Conservation (phyloP, 2,329 filamentous ascomycete genomes). For the Hymenoscyphus salicellus region DNA sequence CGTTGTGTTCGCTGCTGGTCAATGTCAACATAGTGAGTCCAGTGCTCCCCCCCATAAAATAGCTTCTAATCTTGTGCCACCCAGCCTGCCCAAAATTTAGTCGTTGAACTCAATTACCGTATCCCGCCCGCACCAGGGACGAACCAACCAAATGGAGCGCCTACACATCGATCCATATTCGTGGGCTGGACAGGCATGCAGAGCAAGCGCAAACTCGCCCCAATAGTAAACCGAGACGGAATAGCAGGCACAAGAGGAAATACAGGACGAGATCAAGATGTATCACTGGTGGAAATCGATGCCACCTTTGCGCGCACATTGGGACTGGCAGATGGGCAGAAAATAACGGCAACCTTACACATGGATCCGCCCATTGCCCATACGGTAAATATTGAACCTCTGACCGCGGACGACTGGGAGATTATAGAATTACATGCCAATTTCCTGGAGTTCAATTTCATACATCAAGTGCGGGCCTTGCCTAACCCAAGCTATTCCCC, state of each 20-base stretch:
- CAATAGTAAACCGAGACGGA: conserved; percentile 72
- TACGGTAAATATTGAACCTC: conserved; percentile 92
- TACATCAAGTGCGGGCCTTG: conserved; percentile 87
- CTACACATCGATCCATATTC: conserved; percentile 68
- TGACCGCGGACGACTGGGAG: conserved; percentile 96
- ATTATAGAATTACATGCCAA: conserved; percentile 97
- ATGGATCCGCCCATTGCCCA: conserved; percentile 87
- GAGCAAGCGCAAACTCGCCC: conserved; percentile 76
- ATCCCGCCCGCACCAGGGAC: conserved; percentile 50
- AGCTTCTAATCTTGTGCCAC: conserved; percentile 2
- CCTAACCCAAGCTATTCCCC: conserved; percentile 72
- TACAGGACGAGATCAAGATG: conserved; percentile 68
- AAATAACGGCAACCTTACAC: conserved; percentile 70
- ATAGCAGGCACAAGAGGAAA: conserved; percentile 57
- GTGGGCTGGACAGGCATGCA: conserved; percentile 98
- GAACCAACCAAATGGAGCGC: conserved; percentile 45
- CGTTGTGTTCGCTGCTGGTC: conserved; percentile 78
- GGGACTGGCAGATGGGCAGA: conserved; percentile 77
- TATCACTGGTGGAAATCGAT: conserved; percentile 79
- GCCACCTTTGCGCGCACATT: conserved; percentile 75
- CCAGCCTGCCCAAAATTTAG: conserved; percentile 89
- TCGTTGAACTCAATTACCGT: conserved; percentile 84
- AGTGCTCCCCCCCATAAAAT: background rate
- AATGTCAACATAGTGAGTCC: conserved; percentile 81
- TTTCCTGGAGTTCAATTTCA: conserved; percentile 89